Conservation (phyloP, 2,329 filamentous ascomycete species). For the Aspergillus phoenicis region DNA sequence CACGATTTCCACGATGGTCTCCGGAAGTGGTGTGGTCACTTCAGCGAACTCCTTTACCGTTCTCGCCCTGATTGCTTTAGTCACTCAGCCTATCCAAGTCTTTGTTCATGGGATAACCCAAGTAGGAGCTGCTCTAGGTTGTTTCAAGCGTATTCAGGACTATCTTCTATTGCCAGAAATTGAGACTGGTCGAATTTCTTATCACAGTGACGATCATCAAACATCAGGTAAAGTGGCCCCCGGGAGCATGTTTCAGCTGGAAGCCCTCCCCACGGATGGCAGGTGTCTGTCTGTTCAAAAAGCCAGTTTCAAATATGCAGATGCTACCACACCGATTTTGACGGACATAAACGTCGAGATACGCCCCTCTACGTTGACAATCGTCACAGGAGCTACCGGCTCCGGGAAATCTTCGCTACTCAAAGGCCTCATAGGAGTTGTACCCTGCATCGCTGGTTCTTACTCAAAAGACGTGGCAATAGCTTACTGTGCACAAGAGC, state of each 20-base stretch:
- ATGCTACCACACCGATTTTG: background rate
- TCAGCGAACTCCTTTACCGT: background rate
- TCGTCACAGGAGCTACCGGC: background rate
- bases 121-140: background rate
- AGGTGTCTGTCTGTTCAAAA: background rate
- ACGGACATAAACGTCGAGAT: background rate
- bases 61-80: background rate
- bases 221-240: background rate
- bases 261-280: background rate
- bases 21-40: background rate
- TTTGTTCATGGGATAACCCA: background rate
- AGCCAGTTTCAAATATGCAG: background rate
- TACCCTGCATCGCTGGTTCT: background rate
- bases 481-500: background rate
- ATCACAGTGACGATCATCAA: background rate
- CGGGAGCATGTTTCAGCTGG: background rate
- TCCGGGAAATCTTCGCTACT: background rate
- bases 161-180: background rate
- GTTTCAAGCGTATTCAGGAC: background rate
- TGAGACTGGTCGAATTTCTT: background rate
- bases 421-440: background rate
- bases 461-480: background rate
- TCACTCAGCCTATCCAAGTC: background rate
- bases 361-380: background rate
- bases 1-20: background rate